Percentiles rank a stretch among this genome's conserved stretches.
Conservation (phyloP, 2,329 filamentous ascomycete species). For the Ophiosphaerella narmari region DNA sequence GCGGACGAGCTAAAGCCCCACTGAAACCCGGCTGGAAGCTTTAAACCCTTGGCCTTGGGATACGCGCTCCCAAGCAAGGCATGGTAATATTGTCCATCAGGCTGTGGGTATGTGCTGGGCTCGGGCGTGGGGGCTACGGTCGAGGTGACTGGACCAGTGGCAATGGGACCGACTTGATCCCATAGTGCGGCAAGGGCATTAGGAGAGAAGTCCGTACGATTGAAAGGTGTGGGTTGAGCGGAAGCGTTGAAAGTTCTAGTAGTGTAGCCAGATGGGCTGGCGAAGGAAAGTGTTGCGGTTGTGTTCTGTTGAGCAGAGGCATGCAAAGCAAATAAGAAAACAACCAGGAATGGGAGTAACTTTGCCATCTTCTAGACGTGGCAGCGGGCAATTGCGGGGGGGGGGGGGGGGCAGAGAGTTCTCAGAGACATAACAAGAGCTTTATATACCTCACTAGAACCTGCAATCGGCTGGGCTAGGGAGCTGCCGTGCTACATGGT, state of each 20-base stretch:
- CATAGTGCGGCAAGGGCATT: conserved; percentile 53
- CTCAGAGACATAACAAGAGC: background rate
- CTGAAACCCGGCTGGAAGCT: conserved; percentile 50
- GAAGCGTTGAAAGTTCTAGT: conserved; percentile 49
- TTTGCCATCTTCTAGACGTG: conserved; percentile 22
- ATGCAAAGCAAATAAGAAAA: conserved; percentile 19
- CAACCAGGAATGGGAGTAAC: conserved; percentile 14
- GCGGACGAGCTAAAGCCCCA: conserved; percentile 50
- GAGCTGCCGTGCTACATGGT: conserved; percentile 13
- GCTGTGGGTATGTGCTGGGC: conserved; percentile 46
- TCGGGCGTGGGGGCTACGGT: conserved; percentile 52
- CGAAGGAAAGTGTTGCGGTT: conserved; percentile 31
- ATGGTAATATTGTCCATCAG: conserved; percentile 47
- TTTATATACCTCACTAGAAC: conserved; percentile 14
- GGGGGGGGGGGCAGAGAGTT: too few species aligned
- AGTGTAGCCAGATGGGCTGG: conserved; percentile 41
- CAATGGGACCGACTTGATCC: conserved; percentile 52
- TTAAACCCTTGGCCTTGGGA: conserved; percentile 38
- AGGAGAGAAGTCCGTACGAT: conserved; percentile 53
- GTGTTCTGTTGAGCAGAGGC: conserved; percentile 21
- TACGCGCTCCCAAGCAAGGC: conserved; percentile 47
- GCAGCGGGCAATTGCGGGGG: background rate
- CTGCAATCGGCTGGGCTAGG: background rate
- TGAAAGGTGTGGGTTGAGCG: conserved; percentile 50
- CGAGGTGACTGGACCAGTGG: conserved; percentile 49